Conservation (phyloP, 164 flowering plant genomes). For the Nymphaea thermarum region DNA sequence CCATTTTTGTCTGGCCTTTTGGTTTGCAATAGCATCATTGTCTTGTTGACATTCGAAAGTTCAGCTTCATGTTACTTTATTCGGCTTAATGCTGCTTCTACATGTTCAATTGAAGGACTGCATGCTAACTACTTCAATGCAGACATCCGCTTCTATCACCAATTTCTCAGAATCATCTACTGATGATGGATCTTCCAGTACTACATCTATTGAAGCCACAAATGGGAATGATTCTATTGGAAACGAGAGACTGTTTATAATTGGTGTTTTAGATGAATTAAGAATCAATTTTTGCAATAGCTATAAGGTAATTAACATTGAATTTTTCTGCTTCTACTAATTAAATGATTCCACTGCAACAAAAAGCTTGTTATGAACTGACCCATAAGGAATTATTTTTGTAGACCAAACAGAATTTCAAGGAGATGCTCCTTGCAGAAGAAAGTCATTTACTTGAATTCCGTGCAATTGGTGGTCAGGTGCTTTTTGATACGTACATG, state of each 20-base stretch:
- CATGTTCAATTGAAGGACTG: no score
- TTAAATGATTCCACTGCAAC: no score
- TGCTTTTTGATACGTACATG: conserved; percentile 9
- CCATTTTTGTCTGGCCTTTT: no score
- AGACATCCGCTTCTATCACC: conserved; percentile 65
- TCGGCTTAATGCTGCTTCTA: no score
- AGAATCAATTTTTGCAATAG: conserved; percentile 61
- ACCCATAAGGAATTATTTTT: background rate
- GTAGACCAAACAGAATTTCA: conserved; percentile 38
- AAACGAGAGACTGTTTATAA: conserved; percentile 51
- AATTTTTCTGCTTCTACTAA: no score
- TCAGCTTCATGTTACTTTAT: no score
- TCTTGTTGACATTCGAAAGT: no score
- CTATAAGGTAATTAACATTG: conserved; percentile 22
- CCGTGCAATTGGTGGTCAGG: conserved; percentile 95
- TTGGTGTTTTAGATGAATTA: conserved; percentile 85
- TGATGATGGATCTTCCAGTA: conserved; percentile 16
- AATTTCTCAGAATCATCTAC: conserved; percentile 59
- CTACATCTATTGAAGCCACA: conserved; percentile 6
- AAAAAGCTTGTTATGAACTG: no score
- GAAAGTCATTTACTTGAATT: conserved; percentile 76
- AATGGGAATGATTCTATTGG: conserved; percentile 17
- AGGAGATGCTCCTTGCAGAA: conserved; percentile 51
- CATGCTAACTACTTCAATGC: conserved; percentile 4
- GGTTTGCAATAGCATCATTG: no score